phyloP scores from a whole-genome alignment of 2,329 filamentous ascomycete genomes.

The Ceratocystis albifundus region DNA sequence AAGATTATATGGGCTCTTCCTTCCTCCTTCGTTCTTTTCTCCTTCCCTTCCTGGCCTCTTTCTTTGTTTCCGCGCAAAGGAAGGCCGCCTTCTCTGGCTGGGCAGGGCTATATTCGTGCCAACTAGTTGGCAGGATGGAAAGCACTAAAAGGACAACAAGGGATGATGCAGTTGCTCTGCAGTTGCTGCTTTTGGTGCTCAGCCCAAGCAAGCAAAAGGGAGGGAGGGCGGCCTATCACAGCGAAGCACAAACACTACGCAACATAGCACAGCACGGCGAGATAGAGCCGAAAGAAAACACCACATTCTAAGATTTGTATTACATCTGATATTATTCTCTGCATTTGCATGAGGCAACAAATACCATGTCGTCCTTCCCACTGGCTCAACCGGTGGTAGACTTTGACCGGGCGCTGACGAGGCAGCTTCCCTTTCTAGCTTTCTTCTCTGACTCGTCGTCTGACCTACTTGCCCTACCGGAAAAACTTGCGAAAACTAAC shows the following conservation, averaged over 20 bases:
- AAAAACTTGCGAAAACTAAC: neutral
- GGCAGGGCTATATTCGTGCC: conserved; percentile 6
- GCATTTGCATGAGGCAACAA: neutral
- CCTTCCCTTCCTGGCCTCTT: neutral
- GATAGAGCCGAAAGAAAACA: neutral
- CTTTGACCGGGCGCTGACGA: too few species aligned
- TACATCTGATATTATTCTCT: neutral
- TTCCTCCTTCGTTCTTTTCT: neutral
- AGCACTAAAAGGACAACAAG: conserved; percentile 1
- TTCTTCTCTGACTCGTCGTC: neutral
- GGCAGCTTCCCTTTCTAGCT: neutral
- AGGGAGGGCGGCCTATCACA: neutral
- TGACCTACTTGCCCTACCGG: conserved; percentile 1
- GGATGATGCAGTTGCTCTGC: neutral
- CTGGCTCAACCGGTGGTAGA: neutral
- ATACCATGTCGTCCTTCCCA: neutral
- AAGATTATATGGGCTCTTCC: conserved; percentile 13
- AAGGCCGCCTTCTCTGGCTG: neutral
- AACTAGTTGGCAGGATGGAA: neutral
- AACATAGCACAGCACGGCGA: neutral
- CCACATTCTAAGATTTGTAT: neutral
- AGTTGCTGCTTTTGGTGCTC: conserved; percentile 7
- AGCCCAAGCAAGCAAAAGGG: neutral
- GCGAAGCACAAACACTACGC: too few species aligned
- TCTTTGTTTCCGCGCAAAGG: conserved; percentile 5